Conservation (phyloP, 2,329 filamentous ascomycete species). For the Sclerotinia borealis region DNA sequence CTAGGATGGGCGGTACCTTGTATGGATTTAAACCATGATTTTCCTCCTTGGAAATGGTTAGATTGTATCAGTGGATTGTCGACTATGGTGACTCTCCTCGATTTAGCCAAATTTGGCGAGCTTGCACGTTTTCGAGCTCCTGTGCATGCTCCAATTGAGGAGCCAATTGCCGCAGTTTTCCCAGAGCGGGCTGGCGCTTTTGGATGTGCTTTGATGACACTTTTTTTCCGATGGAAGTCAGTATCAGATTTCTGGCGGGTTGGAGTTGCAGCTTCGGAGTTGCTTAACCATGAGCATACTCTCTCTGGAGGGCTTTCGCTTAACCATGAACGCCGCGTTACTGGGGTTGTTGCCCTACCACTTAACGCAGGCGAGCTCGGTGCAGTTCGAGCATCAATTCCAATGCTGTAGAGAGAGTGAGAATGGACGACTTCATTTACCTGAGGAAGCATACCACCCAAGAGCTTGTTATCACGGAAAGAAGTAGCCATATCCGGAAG, state of each 20-base stretch:
- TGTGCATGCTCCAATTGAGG: constrained; percentile 18
- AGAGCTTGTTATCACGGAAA: background rate
- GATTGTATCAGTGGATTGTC: background rate
- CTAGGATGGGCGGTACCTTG: background rate
- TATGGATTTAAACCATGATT: background rate
- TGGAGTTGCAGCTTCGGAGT: background rate
- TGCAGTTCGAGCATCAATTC: constrained; percentile 19
- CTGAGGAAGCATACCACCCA: background rate
- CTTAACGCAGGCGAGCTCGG: background rate
- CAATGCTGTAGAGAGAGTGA: constrained; percentile 21
- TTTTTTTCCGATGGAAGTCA: constrained; percentile 4
- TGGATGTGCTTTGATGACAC: constrained; percentile 18
- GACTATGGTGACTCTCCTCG: constrained; percentile 19
- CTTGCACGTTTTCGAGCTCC: constrained; percentile 16
- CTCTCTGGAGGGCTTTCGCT: constrained; percentile 5
- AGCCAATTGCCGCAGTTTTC: constrained; percentile 15
- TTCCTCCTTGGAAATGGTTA: constrained; percentile 6
- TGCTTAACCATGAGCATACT: background rate
- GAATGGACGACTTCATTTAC: background rate
- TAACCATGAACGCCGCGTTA: background rate
- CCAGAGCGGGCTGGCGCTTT: constrained; percentile 18
- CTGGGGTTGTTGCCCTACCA: background rate
- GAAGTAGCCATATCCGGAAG: constrained; percentile 22
- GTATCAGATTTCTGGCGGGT: constrained; percentile 3
- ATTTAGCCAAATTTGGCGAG: constrained; percentile 12